phyloP scores from a whole-genome alignment of 2,329 filamentous ascomycete species.

The Tolypocladium endophyticum region DNA sequence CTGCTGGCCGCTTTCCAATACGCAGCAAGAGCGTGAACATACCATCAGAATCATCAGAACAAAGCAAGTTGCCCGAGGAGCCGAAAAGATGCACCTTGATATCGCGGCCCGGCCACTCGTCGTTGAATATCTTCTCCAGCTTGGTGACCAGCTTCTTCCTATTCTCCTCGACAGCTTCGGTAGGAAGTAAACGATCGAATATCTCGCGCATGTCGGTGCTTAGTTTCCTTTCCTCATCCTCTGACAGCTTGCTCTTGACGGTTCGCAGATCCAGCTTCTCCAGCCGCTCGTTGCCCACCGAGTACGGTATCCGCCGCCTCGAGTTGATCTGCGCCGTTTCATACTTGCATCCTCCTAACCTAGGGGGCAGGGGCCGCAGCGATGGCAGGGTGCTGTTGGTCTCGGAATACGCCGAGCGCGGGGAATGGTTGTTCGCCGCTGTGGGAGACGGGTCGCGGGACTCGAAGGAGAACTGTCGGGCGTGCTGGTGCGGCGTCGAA shows the following conservation, averaged over 20 bases:
- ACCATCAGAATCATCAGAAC: slow-evolving; percentile 95
- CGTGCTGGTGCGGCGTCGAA: slow-evolving; percentile 83
- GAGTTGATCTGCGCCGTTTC: slow-evolving; percentile 78
- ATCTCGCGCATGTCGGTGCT: slow-evolving; percentile 76
- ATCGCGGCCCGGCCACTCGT: slow-evolving; percentile 82
- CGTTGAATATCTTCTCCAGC: slow-evolving; percentile 76
- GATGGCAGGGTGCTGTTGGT: slow-evolving; percentile 65
- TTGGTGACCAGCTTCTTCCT: slow-evolving; percentile 72
- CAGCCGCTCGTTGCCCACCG: slow-evolving; percentile 68
- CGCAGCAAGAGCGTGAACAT: slow-evolving; percentile 22
- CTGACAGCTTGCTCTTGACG: slow-evolving; percentile 58
- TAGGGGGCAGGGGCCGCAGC: slow-evolving; percentile 51
- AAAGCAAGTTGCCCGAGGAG: slow-evolving; percentile 92
- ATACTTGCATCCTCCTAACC: slow-evolving; percentile 63
- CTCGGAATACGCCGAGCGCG: slow-evolving; percentile 83
- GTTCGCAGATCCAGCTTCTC: slow-evolving; percentile 62
- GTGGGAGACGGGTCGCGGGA: slow-evolving; percentile 74
- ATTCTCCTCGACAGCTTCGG: slow-evolving; percentile 64
- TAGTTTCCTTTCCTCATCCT: slow-evolving; percentile 64
- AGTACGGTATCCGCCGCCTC: slow-evolving; percentile 84
- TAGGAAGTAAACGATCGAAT: slow-evolving; percentile 78
- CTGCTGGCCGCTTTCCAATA: slow-evolving; percentile 5
- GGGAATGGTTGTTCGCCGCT: slow-evolving; percentile 68
- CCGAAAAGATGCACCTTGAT: slow-evolving; percentile 92
- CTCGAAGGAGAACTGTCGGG: slow-evolving; percentile 70